A percentile compares a stretch with the other conserved stretches of the same genome.
Conservation (phyloP, 139 green algal species). For the Tetraselmis striata region DNA sequence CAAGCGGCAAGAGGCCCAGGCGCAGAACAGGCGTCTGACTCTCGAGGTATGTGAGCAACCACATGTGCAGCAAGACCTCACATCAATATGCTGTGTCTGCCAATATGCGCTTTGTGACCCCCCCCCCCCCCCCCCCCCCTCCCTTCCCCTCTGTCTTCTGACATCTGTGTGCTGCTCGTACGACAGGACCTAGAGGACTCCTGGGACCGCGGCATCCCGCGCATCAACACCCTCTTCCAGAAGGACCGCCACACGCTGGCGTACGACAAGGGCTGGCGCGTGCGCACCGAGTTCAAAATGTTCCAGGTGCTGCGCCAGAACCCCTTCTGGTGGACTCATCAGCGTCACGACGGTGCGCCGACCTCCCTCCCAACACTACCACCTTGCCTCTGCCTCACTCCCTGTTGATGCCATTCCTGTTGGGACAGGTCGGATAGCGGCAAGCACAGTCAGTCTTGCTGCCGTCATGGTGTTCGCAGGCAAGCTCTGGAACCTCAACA, state of each 20-base stretch:
- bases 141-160: not conserved
- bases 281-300: conserved; percentile 96
- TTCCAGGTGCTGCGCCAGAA: conserved; percentile 81
- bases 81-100: too few species aligned
- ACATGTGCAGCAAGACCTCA: too few species aligned
- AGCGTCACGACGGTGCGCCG: conserved; percentile 98
- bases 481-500: conserved; percentile 99
- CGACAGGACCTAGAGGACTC: conserved; percentile 84
- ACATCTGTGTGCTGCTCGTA: not conserved
- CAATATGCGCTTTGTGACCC: too few species aligned
- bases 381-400: too few species aligned
- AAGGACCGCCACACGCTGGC: conserved; percentile 97
- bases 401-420: too few species aligned
- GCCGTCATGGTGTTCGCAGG: too few species aligned
- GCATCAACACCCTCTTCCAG: conserved; percentile 99
- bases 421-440: too few species aligned
- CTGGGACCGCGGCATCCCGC: conserved; percentile 97
- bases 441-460: too few species aligned
- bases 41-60: too few species aligned
- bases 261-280: conserved; percentile 98
- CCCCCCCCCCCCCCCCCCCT: not conserved
- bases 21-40: conserved; percentile 52
- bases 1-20: conserved; percentile 83
- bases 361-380: too few species aligned
- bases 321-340: conserved; percentile 99